These are phyloP conservation scores for Ciborinia camelliae DNA, from an alignment of 2,329 filamentous ascomycete species.

Conservation along the genomic window DNA sequence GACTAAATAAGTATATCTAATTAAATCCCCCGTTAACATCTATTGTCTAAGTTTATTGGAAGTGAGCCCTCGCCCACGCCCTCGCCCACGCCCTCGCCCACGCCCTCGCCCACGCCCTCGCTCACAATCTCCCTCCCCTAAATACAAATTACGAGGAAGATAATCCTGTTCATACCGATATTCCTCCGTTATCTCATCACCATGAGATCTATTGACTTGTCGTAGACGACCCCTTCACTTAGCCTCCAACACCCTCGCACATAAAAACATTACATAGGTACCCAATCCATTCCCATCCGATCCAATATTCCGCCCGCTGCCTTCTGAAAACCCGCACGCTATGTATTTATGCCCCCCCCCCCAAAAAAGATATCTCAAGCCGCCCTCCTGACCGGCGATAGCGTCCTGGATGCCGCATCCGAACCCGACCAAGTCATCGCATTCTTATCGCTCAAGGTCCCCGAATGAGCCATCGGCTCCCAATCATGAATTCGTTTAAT, in stretches of 20 bases:
- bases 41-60: slow-evolving; percentile 2
- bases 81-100: background rate
- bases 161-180: background rate
- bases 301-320: background rate
- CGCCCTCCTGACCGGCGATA: slow-evolving; percentile 12
- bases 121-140: background rate
- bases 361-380: slow-evolving; percentile 1
- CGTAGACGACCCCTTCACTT: background rate
- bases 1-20: background rate
- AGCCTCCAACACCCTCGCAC: background rate
- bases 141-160: slow-evolving; percentile 5
- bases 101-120: background rate
- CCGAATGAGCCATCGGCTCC: slow-evolving; percentile 34
- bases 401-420: slow-evolving; percentile 16
- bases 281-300: background rate
- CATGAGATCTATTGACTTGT: background rate
- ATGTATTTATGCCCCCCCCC: no score
- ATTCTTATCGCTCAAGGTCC: slow-evolving; percentile 19
- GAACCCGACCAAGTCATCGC: slow-evolving; percentile 21
- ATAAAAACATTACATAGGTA: slow-evolving; percentile 2
- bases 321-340: background rate
- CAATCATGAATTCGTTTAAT: slow-evolving; percentile 36
- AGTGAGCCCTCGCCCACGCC: background rate
- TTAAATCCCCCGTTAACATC: background rate
- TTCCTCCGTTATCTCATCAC: background rate